Base-by-base conservation (phyloP, 139 green algal genomes). In the Chlorella ohadii region DNA sequence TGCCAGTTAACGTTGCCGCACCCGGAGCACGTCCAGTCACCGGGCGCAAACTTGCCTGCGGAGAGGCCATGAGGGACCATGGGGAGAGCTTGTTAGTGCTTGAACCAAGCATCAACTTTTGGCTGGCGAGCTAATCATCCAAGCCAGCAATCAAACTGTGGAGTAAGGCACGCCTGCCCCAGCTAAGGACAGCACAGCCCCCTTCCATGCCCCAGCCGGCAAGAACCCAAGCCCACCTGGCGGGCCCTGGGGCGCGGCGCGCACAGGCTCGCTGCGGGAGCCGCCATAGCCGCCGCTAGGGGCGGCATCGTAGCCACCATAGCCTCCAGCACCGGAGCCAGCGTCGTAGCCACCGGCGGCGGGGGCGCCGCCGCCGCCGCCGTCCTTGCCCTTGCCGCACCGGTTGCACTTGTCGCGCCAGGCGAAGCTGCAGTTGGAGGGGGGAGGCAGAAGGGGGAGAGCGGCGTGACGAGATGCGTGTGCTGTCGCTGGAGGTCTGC, bases 331-430 rank as follows among this genome's bases (percentile, higher is more conserved):
- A 64, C 13, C 44, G 41, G 25, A 7, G 44, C 27, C 66, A 22
- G 47, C 70, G 22, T 39, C 57, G 12, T 34, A 72, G 44, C 41
- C 63, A 27, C 36, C 31, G 7, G n/a, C n/a, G 44, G 31, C 41
- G 33, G 34, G 61, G 34, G 39, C 4, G 72, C n/a, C 68, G 64
- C 64, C 75, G 28, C 47, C 84, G 44, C 44, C 84, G 64, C 44
- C 82, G 17, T 12, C 38, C 87, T 68, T 87, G 74, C 25, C 44
- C 72, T 61, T 81, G 31, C 85, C 38, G 77, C 90, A 93, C 12
- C 82, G 82, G 73, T 93, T 93, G 88, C 90, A 93, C 9, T 56
- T 38, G 39, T 91, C 78, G 38, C 90, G 78, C 88, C 88, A 93
- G 41, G 63, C 86, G 51, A 92, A 93, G 77, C 90, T 81, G 75